phyloP scores from a whole-genome alignment of 305 asterid genomes.

The Stenogyne calaminthoides region DNA sequence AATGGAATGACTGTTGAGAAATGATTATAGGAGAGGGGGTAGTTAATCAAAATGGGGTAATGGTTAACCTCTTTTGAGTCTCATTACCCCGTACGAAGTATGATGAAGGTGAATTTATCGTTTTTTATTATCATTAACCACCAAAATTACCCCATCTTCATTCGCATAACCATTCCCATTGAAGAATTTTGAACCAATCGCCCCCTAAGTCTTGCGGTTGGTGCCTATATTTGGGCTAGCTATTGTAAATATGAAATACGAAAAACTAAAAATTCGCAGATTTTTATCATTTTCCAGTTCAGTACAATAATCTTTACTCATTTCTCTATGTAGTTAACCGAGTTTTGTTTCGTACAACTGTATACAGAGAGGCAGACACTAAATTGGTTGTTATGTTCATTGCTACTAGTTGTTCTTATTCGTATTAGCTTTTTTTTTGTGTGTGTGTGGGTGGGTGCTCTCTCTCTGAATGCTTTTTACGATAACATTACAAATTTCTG shows the following conservation, averaged over 20 bases:
- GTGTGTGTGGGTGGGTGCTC: neutral
- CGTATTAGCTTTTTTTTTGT: neutral
- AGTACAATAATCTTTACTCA: neutral
- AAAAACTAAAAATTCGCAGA: neutral
- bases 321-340: neutral
- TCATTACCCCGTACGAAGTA: no score
- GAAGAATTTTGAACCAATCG: no score
- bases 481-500: slow-evolving; percentile 27
- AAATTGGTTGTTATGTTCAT: slow-evolving; percentile 5
- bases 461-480: neutral
- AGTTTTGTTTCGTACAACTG: neutral
- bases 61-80: no score
- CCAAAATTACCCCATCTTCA: no score
- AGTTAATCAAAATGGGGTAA: no score
- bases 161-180: no score
- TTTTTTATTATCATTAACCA: no score
- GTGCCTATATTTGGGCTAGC: neutral
- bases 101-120: no score
- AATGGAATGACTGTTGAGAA: no score
- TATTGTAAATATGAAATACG: neutral
- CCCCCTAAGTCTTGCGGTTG: neutral
- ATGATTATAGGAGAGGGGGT: no score
- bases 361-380: neutral
- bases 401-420: neutral
- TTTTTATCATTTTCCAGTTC: neutral